phyloP scores from a whole-genome alignment of 2,329 filamentous ascomycete species.

The Ilyonectria destructans region DNA sequence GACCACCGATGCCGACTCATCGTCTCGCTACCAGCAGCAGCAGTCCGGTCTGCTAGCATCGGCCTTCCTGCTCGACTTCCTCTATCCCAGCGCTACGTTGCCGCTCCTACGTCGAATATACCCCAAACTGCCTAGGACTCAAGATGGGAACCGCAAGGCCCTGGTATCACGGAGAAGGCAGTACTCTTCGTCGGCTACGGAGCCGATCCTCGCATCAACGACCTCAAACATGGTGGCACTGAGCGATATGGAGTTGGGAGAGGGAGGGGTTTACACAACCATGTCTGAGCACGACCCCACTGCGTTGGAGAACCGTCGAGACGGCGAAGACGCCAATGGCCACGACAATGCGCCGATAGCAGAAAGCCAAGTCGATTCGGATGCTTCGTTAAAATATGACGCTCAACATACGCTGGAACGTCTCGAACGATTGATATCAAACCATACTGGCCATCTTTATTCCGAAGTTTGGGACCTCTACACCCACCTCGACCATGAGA shows the following conservation, averaged over 20 bases:
- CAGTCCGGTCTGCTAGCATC: constrained; percentile 59
- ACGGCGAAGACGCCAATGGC: background rate
- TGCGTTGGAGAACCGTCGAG: background rate
- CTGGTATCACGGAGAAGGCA: constrained; percentile 44
- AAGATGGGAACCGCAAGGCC: constrained; percentile 33
- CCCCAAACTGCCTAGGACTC: constrained; percentile 47
- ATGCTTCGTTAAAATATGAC: background rate
- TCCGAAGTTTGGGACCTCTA: constrained; percentile 64
- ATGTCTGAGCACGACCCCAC: background rate
- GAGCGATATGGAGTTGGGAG: background rate
- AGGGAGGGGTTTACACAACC: background rate
- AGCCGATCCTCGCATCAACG: constrained; percentile 17
- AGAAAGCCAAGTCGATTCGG: background rate
- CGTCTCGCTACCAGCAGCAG: constrained; percentile 43
- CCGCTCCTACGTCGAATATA: constrained; percentile 60
- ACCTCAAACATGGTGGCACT: background rate
- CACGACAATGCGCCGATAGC: constrained; percentile 1
- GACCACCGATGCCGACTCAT: constrained; percentile 43
- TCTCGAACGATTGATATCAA: constrained; percentile 45
- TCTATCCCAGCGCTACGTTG: constrained; percentile 66
- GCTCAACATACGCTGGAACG: constrained; percentile 11
- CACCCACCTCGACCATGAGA: constrained; percentile 53
- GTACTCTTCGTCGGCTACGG: constrained; percentile 47
- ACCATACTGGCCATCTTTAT: constrained; percentile 49
- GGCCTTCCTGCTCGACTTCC: constrained; percentile 69